Evolutionary conservation across 2,329 filamentous ascomycete species (phyloP), one percentile per base, ranked within the genome.

Genomic region (Dissoconium aciculare): DNA sequence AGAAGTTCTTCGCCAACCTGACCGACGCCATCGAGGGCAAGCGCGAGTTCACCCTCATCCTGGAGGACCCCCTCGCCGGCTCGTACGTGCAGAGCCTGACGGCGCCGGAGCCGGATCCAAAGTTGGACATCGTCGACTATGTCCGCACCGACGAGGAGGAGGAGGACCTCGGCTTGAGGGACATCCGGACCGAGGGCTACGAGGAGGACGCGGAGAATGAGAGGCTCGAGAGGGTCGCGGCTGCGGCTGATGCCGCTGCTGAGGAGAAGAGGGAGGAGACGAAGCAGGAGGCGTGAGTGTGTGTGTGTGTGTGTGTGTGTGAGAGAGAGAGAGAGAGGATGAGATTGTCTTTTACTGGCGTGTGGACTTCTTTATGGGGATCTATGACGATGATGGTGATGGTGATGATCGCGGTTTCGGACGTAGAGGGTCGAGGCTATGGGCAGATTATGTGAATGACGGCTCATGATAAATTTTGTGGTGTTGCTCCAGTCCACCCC

Each of bases 101-200:
- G 29, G 79, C 74, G 4, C 74, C 83, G 14, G 78, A 84, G 42
- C 77, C 79, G 2, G 89, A 98, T 50, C 77, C 77, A 11, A 78
- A 89, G 57, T 78, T 98, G 52, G 73, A 69, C 34, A 67, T 71
- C 3, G 80, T 82, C 58, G 78, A 81, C 16, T 98, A 98, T 54
- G 71, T 79, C 36, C 70, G 89, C 37, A 93, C 87, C 1, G 74
- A 78, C 0, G 81, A 94, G 54, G 89, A 98, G 52, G 82, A 93
- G 58, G 89, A 98, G 49, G 82, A 94, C 36, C 62, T 98, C 8
- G 89, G 89, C 0, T 60, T 98, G 41, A 74, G 64, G 36, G 89
- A 98, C 51, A 98, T 98, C 75, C 89, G 87, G 66, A 74, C 75
- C 0, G 85, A 95, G 54, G 75, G 74, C 0, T 95, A 98, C 50